Conservation (phyloP, 2,329 filamentous ascomycete species). For the Gyromitra esculenta region DNA sequence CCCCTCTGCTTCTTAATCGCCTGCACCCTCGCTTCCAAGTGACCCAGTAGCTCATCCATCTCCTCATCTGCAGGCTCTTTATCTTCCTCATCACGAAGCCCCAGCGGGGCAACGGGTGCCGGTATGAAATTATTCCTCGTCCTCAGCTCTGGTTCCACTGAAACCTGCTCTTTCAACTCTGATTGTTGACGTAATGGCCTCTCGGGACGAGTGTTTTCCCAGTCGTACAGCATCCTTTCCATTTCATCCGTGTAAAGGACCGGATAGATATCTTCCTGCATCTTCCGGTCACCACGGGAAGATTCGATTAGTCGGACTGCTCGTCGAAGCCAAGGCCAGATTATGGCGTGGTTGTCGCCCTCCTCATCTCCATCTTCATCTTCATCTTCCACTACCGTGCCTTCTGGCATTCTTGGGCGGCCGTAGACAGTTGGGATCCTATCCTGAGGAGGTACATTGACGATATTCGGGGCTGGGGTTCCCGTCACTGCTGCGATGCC, state of each 20-base stretch:
- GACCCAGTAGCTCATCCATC: conserved; percentile 46
- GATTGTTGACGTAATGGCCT: conserved; percentile 35
- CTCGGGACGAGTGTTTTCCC: conserved; percentile 22
- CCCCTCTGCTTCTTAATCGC: conserved; percentile 47
- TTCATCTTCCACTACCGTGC: conserved; percentile 27
- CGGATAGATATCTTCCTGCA: conserved; percentile 45
- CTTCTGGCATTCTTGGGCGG: conserved; percentile 37
- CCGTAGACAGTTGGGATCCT: conserved; percentile 36
- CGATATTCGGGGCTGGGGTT: conserved; percentile 18
- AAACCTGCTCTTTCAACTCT: conserved; percentile 29
- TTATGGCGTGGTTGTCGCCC: conserved; percentile 44
- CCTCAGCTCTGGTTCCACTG: conserved; percentile 20
- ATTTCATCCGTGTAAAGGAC: conserved; percentile 44
- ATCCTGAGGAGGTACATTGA: conserved; percentile 35
- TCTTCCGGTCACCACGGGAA: conserved; percentile 43
- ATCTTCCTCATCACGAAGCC: conserved; percentile 31
- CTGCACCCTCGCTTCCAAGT: conserved; percentile 45
- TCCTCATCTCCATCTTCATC: conserved; percentile 32
- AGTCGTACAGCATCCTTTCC: conserved; percentile 35
- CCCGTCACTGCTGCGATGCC: conserved; percentile 24
- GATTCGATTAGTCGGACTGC: conserved; percentile 44
- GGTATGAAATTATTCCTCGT: conserved; percentile 23
- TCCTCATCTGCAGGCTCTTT: conserved; percentile 38
- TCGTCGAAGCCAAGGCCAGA: conserved; percentile 46
- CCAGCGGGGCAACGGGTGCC: conserved; percentile 6